These are phyloP conservation scores for Ganoderma multipileum DNA, from an alignment of 1,284 basidiomycete species.

Conservation along the genomic window DNA sequence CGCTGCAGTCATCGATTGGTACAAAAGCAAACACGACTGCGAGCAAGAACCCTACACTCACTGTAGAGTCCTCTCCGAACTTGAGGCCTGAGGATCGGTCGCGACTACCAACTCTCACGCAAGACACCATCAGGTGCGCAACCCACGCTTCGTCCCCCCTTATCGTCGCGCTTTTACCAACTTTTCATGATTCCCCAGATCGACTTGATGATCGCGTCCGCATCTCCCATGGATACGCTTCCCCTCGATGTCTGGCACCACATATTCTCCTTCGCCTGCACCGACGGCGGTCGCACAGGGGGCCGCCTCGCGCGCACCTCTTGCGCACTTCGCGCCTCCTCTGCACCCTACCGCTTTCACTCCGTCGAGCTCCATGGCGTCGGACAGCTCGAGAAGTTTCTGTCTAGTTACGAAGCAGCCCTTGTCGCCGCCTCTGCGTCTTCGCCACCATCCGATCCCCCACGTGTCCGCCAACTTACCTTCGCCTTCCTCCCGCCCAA, in stretches of 20 bases:
- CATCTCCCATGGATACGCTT: conserved; percentile 10
- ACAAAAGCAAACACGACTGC: background rate
- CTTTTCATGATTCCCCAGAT: background rate
- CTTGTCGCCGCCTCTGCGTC: background rate
- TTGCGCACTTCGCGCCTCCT: conserved; percentile 8
- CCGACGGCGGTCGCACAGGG: conserved; percentile 18
- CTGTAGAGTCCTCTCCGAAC: background rate
- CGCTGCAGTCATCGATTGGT: background rate
- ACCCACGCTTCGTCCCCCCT: background rate
- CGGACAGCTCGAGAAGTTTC: conserved; percentile 11
- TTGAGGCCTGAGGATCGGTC: background rate
- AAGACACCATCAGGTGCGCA: background rate
- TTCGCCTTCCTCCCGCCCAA: conserved; percentile 20
- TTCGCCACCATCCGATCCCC: background rate
- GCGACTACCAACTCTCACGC: background rate
- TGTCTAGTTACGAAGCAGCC: conserved; percentile 6
- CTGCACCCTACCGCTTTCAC: conserved; percentile 18
- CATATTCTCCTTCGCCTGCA: conserved; percentile 19
- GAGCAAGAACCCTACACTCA: background rate
- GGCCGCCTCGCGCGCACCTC: conserved; percentile 16
- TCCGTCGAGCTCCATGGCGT: conserved; percentile 15
- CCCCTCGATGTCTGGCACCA: conserved; percentile 20
- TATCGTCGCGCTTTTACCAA: background rate
- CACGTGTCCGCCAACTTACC: conserved; percentile 19
- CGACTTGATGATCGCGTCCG: background rate